These are phyloP conservation scores for Trametes coccinea DNA, from an alignment of 768 basidiomycete species.

Conservation along the genomic window DNA sequence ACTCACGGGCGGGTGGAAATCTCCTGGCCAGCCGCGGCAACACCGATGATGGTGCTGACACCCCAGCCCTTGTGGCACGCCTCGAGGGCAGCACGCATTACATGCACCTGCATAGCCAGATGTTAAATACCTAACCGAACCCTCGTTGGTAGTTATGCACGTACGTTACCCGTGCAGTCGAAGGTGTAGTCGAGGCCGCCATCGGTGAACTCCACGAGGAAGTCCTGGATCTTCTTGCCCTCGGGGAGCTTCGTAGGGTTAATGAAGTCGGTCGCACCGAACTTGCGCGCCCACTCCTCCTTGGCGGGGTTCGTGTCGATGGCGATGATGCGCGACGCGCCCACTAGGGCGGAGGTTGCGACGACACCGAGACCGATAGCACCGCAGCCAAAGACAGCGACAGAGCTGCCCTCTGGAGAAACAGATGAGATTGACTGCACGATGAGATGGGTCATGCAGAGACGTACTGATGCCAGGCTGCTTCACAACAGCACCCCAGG, in stretches of 20 bases:
- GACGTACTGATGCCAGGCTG: constrained; percentile 79
- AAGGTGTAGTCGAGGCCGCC: constrained; percentile 97
- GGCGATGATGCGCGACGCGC: constrained; percentile 88
- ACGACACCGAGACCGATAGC: constrained; percentile 95
- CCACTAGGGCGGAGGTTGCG: constrained; percentile 73
- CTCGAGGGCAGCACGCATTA: constrained; percentile 95
- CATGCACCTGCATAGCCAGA: constrained; percentile 57
- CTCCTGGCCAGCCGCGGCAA: constrained; percentile 95
- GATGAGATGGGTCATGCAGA: not conserved
- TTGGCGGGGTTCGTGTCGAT: constrained; percentile 88
- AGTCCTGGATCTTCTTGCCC: constrained; percentile 85
- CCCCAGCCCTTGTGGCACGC: constrained; percentile 99
- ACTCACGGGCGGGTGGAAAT: constrained; percentile 37
- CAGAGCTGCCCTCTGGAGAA: constrained; percentile 70
- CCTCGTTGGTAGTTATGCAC: constrained; percentile 8
- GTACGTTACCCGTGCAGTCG: constrained; percentile 90
- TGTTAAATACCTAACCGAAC: not conserved
- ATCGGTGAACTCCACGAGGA: constrained; percentile 90
- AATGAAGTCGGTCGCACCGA: constrained; percentile 94
- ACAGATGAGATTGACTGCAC: not conserved
- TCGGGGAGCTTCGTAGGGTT: constrained; percentile 74
- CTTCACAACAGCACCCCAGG: constrained; percentile 94
- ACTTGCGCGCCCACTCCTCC: constrained; percentile 85
- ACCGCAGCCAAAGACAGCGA: constrained; percentile 95
- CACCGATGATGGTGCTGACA: constrained; percentile 92